Evolutionary conservation across 2,329 filamentous ascomycete species (phyloP), one percentile per base, ranked within the genome.

Genomic region (Fusarium foetens): DNA sequence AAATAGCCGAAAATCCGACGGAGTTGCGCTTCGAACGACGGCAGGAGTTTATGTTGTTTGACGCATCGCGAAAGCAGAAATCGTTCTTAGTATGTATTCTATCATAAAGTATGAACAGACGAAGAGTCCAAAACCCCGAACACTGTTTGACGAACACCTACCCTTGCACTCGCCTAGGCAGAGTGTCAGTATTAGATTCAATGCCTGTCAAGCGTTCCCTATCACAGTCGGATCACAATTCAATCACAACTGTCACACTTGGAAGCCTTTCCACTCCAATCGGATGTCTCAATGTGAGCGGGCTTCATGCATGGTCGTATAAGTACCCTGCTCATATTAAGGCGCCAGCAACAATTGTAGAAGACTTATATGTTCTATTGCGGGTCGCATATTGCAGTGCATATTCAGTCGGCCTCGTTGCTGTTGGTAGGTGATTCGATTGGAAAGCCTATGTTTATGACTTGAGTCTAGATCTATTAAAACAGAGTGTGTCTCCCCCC

Each of bases 211-310:
- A 59, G 29, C 55, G 62, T 73, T 70, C 55, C 48, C 33, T 48
- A 48, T 60, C 60, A 65, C 59, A 55, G 17, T 52, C 23, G 17
- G n/a, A 54, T 59, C 68, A 71, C 65, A 71, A 27, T 51, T 58
- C 12, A 42, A 42, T 62, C 64, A 67, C 64, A 53, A 31, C 39
- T 59, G 48, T 49, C 57, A 57, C 68, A 57, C 38, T 48, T 38
- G 23, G 43, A 68, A 38, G 63, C 54, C 36, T 49, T 43, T 59
- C 35, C 25, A 23, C 53, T 27, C 41, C 53, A 60, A 29, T 41
- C 58, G 39, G 45, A 53, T 62, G n/a, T 60, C 38, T 45, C 21
- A 29, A 23, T 42, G 36, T 21, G 25, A 23, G 38, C 13, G 38
- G 25, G 38, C 38, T 29, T 39, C 19, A 45, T 59, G 31, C 31